These are phyloP conservation scores for Porcisia hertigi DNA, from an alignment of 208 protist species.

Conservation along the genomic window DNA sequence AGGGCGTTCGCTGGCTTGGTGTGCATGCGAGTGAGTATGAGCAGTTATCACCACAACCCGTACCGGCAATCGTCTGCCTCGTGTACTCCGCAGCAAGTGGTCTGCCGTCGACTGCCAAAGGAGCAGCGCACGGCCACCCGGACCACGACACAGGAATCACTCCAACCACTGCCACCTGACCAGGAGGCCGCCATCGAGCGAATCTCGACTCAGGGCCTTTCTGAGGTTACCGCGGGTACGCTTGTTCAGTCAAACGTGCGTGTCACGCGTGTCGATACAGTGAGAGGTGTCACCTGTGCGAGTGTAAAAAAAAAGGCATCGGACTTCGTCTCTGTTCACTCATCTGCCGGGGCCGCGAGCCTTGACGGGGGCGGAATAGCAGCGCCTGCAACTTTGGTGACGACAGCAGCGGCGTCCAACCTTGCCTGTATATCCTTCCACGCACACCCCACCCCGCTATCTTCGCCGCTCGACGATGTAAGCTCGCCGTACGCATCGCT, in stretches of 20 bases:
- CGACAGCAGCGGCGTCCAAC: not conserved
- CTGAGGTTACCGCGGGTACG: not conserved
- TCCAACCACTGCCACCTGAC: not conserved
- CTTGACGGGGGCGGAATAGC: not conserved
- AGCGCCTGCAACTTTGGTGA: not conserved
- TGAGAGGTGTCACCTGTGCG: not conserved
- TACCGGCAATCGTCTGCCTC: constrained; percentile 27
- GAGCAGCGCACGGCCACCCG: not conserved
- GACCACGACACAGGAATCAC: not conserved
- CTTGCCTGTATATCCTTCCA: not conserved
- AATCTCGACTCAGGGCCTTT: not conserved
- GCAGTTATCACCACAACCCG: constrained; percentile 34
- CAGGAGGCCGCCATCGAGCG: not conserved
- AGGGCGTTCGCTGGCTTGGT: not conserved
- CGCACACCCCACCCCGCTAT: not conserved
- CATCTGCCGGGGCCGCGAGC: not conserved
- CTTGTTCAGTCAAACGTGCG: not conserved
- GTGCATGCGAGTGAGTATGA: constrained; percentile 12
- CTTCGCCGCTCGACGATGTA: not conserved
- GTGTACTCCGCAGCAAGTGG: constrained; percentile 4
- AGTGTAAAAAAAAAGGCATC: not conserved
- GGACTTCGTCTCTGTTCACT: too few relatives aligned
- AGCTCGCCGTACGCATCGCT: not conserved
- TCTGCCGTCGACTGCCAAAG: not conserved
- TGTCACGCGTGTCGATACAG: not conserved